Evolutionary conservation across 2,329 filamentous ascomycete genomes (phyloP), one percentile per base, ranked within the genome.

Genomic region (Aspergillus pseudoterreus): DNA sequence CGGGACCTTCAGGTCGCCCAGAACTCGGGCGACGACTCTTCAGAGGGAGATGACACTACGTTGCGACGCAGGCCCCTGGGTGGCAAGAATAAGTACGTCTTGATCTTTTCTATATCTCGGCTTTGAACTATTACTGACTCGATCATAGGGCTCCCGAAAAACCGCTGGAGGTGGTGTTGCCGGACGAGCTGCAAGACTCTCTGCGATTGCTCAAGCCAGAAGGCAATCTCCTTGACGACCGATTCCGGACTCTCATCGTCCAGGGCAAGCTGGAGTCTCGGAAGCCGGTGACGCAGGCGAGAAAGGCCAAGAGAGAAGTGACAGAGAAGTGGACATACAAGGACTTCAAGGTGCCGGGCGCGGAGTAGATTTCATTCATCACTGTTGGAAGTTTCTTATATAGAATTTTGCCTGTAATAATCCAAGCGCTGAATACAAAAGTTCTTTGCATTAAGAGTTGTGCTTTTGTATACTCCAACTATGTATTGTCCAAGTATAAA

Each of bases 321-420:
- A 96, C 90, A 6, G 94, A 97, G 82, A 99, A 97, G 75, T 99
- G 94, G 94, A 84, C 86, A 42, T 89, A 96, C 78, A 99, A 99
- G 80, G 94, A 99, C 70, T 99, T 96, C 73, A 80, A 78, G 62
- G 72, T 88, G 15, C 68, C 68, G 52, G 69, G 68, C 10, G 43
- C 63, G 44, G 56, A 54, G 43, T 53, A 53, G 60, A 60, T 55
- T 39, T 52, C 42, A 54, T 58, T 50, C 45, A 51, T 56, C 57
- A 54, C 55, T 48, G 51, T 49, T 61, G 57, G 35, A 38, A 24
- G 15, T 41, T 32, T 41, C 49, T 19, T 21, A 35, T 47, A 50
- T 50, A 51, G 45, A 43, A 33, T 33, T 35, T 24, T 42, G 24
- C 33, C 51, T 41, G 43, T 51, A 51, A 51, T 51, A 51, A 33